Percentiles rank a stretch among this genome's conserved stretches.
phyloP scores from a whole-genome alignment of 768 basidiomycete genomes.

The Peribolospora baueri region DNA sequence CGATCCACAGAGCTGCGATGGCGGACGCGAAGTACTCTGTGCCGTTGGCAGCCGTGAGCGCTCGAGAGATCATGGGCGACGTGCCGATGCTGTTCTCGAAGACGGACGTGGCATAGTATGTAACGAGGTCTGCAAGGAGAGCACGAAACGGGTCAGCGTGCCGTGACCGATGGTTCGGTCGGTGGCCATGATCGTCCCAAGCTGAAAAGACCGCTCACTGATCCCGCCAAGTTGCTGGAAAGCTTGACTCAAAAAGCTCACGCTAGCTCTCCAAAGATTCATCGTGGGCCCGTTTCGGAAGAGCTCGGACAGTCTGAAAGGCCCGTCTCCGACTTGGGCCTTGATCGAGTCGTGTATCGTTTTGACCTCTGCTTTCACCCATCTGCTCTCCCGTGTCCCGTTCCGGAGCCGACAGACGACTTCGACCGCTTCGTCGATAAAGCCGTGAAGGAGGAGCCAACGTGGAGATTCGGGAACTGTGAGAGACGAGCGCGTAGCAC shows the following conservation, averaged over 20 bases:
- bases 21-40: slow-evolving; percentile 16
- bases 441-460: slow-evolving; percentile 37
- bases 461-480: background rate
- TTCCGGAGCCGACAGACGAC: background rate
- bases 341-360: too few relatives aligned
- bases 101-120: slow-evolving; percentile 10
- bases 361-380: too few relatives aligned
- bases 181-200: background rate
- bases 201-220: slow-evolving; percentile 11
- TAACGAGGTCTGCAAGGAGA: background rate
- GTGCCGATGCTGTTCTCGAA: slow-evolving; percentile 5
- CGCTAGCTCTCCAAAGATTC: too few relatives aligned
- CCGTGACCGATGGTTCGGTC: background rate
- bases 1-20: slow-evolving; percentile 11
- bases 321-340: too few relatives aligned
- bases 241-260: slow-evolving; percentile 26
- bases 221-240: slow-evolving; percentile 48
- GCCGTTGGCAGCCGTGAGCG: slow-evolving; percentile 20
- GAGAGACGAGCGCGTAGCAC: background rate
- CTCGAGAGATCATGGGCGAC: slow-evolving; percentile 18
- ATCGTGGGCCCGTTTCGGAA: too few relatives aligned
- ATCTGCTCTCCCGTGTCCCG: too few relatives aligned
- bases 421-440: slow-evolving; percentile 24
- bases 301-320: too few relatives aligned
- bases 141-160: background rate